Evolutionary conservation across 352 stramenopile genomes (phyloP), one percentile per base, ranked within the genome.

Genomic region (Globisporangium ultimum): DNA sequence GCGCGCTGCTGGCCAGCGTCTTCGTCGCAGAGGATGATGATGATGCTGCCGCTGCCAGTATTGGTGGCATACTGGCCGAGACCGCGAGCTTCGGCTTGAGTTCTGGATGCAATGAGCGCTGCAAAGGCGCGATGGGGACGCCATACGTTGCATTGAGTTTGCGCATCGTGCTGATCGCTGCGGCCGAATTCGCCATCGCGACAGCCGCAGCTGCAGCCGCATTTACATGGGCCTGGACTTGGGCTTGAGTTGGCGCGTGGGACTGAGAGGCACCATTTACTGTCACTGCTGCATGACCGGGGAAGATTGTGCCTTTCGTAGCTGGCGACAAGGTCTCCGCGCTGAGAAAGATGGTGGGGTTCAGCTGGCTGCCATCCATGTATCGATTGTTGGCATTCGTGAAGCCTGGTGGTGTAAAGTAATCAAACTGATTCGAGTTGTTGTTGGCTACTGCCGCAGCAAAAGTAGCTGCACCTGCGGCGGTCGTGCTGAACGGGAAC

Each of bases 381-480:
- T 77, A 61, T 4, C 68, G 64, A 21, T 63, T 74, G 28, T 50
- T 32, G 5, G 24, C 24, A 32, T 32, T 66, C 28, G 47, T 64
- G 49, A 80, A 81, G 0, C 66, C 69, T n/a, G 76, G 80, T 0
- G 80, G 80, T 13, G 80, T 87, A 41, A 87, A 88, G 65, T 82
- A 88, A 55, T 89, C 71, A 47, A 83, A 73, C 50, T 63, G 53
- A 21, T 63, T 64, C 13, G 24, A 48, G 36, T 2, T 15, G 24
- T 32, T 66, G 55, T 32, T 61, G 18, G 8, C 15, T 15, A 14
- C 32, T 34, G 36, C 21, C 2, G 48, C 43, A 11, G 57, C 41
- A n/a, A 58, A 58, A 24, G 32, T 62, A 9, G 48, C 24, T 2
- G 50, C 41, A 13, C 41, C 38, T 22, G 32, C 32, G 10, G 42